phyloP scores from a whole-genome alignment of 208 protist species.

The Spongospora subterranea region DNA sequence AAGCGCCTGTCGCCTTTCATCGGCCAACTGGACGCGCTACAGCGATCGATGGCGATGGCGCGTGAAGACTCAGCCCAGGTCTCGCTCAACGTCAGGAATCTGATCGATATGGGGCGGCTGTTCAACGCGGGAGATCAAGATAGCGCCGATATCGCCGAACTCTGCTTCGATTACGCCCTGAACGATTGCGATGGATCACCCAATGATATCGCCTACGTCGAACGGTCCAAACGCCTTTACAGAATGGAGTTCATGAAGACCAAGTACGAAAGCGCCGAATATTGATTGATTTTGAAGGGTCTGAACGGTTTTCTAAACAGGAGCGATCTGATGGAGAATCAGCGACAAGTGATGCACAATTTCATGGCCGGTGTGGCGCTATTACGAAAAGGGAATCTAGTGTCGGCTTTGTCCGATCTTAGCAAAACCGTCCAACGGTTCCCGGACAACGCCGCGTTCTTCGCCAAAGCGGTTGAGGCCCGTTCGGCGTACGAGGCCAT shows the following conservation, averaged over 20 bases:
- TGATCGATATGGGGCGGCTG: slow-evolving; percentile 22
- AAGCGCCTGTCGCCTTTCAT: background rate
- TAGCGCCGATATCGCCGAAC: background rate
- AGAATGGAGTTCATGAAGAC: background rate
- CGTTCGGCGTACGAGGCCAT: background rate
- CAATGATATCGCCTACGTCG: background rate
- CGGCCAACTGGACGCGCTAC: background rate
- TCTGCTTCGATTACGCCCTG: background rate
- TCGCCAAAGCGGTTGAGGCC: slow-evolving; percentile 41
- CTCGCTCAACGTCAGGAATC: background rate
- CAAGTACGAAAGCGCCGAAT: background rate
- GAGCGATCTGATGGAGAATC: background rate
- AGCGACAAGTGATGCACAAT: slow-evolving; percentile 31
- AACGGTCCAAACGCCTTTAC: background rate
- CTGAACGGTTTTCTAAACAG: background rate
- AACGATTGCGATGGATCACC: background rate
- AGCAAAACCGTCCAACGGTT: background rate
- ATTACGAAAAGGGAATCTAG: background rate
- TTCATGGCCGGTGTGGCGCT: background rate
- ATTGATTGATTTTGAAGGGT: background rate
- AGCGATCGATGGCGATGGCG: background rate
- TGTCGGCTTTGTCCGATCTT: background rate
- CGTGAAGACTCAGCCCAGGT: background rate
- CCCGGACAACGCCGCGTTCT: slow-evolving; percentile 16
- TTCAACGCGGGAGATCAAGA: background rate